A percentile compares a stretch with the other conserved stretches of the same genome.
Evolutionary conservation across 1,139 yeast genomes (phyloP).

Genomic region (Yamadazyma diospyri): DNA sequence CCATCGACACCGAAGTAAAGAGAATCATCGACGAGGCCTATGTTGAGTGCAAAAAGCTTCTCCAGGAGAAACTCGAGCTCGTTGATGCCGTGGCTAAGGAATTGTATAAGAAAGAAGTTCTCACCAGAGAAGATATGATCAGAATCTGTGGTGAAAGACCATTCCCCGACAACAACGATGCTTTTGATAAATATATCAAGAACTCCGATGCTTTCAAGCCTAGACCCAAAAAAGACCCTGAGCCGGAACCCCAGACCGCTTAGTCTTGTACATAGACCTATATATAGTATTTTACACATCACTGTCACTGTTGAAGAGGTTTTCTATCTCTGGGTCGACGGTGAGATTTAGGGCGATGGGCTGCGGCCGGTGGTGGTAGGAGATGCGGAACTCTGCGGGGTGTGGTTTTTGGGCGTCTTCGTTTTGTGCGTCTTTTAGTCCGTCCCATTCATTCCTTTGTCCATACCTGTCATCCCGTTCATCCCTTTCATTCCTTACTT

Average conservation of each 20-base stretch:
- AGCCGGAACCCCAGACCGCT: conserved; percentile 6
- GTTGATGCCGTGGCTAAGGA: conserved; percentile 71
- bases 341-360: conserved; percentile 1
- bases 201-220: conserved; percentile 39
- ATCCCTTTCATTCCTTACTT: too few relatives aligned
- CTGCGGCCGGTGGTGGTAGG: background rate
- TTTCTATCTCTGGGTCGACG: conserved; percentile 5
- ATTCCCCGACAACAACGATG: conserved; percentile 74
- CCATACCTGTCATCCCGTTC: too few relatives aligned
- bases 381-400: too few relatives aligned
- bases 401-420: too few relatives aligned
- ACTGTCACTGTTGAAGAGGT: conserved; percentile 5
- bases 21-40: conserved; percentile 54
- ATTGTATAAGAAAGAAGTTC: conserved; percentile 62
- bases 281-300: conserved; percentile 3
- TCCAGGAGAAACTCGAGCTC: conserved; percentile 56
- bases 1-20: conserved; percentile 65
- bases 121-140: conserved; percentile 81
- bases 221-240: conserved; percentile 16
- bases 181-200: conserved; percentile 71
- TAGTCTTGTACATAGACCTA: conserved; percentile 6
- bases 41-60: conserved; percentile 49
- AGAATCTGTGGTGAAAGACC: conserved; percentile 71
- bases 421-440: too few relatives aligned
- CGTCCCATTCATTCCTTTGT: too few relatives aligned